Percentiles rank a stretch among this genome's conserved stretches.
Conservation (phyloP, 1,139 yeast genomes). For the Candida sp. region DNA sequence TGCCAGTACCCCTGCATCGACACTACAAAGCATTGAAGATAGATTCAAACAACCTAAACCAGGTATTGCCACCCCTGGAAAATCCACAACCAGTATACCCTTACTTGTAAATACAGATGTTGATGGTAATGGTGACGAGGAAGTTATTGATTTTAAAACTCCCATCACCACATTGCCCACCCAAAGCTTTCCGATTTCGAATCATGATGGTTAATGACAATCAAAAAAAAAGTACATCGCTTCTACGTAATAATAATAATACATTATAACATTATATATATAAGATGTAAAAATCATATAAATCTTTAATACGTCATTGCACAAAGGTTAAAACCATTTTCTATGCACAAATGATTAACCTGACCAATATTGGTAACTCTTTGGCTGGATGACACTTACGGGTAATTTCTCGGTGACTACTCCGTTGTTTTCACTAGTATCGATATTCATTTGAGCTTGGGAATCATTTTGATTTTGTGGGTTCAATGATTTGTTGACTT, state of each 20-base stretch:
- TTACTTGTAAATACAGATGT: slow-evolving; percentile 10
- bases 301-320: neutral
- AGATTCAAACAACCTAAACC: slow-evolving; percentile 6
- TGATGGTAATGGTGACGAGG: slow-evolving; percentile 6
- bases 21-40: neutral
- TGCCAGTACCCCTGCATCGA: neutral
- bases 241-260: no score
- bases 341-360: slow-evolving; percentile 20
- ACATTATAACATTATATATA: neutral
- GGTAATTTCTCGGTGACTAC: slow-evolving; percentile 44
- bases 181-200: neutral
- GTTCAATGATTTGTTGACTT: slow-evolving; percentile 25
- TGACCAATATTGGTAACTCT: slow-evolving; percentile 59
- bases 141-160: slow-evolving; percentile 12
- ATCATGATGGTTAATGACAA: neutral
- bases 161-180: slow-evolving; percentile 5
- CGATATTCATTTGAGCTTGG: slow-evolving; percentile 24
- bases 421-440: slow-evolving; percentile 18
- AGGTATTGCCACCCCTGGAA: slow-evolving; percentile 3
- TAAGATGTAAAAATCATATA: neutral
- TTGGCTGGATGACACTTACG: slow-evolving; percentile 53
- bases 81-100: slow-evolving; percentile 6
- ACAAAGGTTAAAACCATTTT: neutral
- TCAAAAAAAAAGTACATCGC: no score
- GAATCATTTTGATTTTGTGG: slow-evolving; percentile 14